Conservation (phyloP, 345 rosid genomes). For the Trapa bicornis region DNA sequence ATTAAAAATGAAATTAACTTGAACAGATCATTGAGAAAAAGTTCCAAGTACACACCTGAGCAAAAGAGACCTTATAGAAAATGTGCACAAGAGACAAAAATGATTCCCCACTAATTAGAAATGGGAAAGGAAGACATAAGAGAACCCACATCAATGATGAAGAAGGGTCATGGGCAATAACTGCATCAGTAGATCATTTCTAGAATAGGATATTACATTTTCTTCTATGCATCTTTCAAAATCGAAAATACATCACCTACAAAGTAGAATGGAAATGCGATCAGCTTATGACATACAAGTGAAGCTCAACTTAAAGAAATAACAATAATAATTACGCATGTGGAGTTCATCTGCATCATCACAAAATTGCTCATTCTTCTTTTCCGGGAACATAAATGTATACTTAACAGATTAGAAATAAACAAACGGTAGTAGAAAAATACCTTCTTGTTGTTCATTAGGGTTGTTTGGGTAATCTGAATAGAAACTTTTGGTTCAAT, state of each 20-base stretch:
- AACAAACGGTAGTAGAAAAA: not conserved
- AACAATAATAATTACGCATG: no score
- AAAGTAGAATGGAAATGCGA: not conserved
- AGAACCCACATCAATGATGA: constrained; percentile 94
- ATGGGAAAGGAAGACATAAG: constrained; percentile 83
- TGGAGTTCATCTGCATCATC: not conserved
- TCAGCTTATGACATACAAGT: not conserved
- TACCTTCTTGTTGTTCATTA: constrained; percentile 36
- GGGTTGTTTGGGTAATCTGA: constrained; percentile 22
- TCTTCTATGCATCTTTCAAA: constrained; percentile 32
- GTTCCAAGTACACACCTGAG: constrained; percentile 49
- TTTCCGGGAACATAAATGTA: not conserved
- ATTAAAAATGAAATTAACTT: not conserved
- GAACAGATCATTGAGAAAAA: not conserved
- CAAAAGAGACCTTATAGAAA: constrained; percentile 54
- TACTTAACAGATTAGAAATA: not conserved
- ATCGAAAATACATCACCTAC: constrained; percentile 36
- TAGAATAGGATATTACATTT: constrained; percentile 39
- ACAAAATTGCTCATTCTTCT: not conserved
- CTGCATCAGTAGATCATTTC: constrained; percentile 69
- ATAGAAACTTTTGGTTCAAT: constrained; percentile 54
- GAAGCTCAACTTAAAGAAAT: no score
- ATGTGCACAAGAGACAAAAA: constrained; percentile 70
- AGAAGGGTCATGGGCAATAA: constrained; percentile 80
- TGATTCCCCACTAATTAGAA: constrained; percentile 62